Percentiles rank a stretch among this genome's conserved stretches.
Conservation (phyloP, 352 stramenopile species). For the Phytophthora colocasiae region DNA sequence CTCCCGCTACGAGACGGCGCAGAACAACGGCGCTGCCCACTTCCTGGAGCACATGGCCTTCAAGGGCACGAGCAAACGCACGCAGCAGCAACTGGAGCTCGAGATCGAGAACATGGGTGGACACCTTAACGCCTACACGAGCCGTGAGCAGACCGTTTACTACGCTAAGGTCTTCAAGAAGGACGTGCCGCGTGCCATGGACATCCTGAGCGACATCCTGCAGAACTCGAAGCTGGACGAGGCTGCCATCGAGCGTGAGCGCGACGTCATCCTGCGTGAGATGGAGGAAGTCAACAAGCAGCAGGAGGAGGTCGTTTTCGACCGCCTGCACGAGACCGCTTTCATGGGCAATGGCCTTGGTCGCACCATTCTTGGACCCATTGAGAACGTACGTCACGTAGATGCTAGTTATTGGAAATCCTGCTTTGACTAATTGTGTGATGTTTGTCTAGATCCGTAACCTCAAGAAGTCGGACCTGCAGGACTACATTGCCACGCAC, state of each 20-base stretch:
- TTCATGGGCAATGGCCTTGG: constrained; percentile 98
- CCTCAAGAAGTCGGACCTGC: constrained; percentile 95
- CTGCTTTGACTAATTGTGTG: constrained; percentile 8
- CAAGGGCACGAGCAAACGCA: constrained; percentile 98
- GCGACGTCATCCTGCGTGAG: constrained; percentile 99
- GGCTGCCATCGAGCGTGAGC: constrained; percentile 96
- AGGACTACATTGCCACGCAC: constrained; percentile 99
- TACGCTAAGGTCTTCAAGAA: constrained; percentile 99
- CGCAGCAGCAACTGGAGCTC: constrained; percentile 98
- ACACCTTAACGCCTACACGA: constrained; percentile 99
- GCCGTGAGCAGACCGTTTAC: constrained; percentile 99
- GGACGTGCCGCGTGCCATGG: constrained; percentile 96
- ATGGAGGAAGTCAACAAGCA: constrained; percentile 99
- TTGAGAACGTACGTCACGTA: constrained; percentile 95
- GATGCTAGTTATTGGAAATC: neutral
- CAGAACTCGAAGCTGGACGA: constrained; percentile 98
- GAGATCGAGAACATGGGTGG: constrained; percentile 99
- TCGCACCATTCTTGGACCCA: constrained; percentile 98
- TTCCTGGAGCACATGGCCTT: constrained; percentile 99
- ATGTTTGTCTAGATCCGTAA: constrained; percentile 73
- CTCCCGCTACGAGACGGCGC: constrained; percentile 97
- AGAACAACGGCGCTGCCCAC: constrained; percentile 99
- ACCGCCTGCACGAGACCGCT: constrained; percentile 99
- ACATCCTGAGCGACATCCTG: constrained; percentile 99
- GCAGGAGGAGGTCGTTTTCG: constrained; percentile 98